These are phyloP conservation scores for Sugiyamaella floridensis DNA, from an alignment of 805 yeast genomes.

Conservation along the genomic window DNA sequence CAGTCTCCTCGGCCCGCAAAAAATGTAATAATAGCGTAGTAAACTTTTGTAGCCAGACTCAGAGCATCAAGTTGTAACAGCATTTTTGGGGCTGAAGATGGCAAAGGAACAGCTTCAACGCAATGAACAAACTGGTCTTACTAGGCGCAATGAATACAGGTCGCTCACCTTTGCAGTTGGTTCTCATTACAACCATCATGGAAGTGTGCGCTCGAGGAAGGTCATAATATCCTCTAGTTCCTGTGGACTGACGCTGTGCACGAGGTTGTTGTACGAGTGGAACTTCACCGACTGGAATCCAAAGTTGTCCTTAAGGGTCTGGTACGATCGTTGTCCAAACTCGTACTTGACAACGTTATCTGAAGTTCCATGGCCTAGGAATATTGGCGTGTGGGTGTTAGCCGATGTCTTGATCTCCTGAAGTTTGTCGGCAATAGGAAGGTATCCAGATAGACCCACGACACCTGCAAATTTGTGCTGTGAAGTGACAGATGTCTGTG, in stretches of 20 bases:
- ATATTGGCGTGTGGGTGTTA: constrained; percentile 64
- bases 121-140: no score
- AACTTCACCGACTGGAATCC: constrained; percentile 40
- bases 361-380: constrained; percentile 79
- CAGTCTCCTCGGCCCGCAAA: no score
- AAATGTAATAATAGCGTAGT: no score
- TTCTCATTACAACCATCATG: constrained; percentile 1
- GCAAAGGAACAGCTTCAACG: no score
- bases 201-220: constrained; percentile 37
- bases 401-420: constrained; percentile 21
- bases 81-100: no score
- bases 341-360: constrained; percentile 57
- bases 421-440: constrained; percentile 30
- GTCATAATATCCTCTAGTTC: constrained; percentile 53
- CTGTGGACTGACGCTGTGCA: constrained; percentile 59
- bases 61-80: no score
- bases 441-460: constrained; percentile 70
- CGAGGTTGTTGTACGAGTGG: constrained; percentile 56
- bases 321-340: constrained; percentile 37
- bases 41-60: no score
- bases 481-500: constrained; percentile 18
- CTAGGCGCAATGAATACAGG: no score
- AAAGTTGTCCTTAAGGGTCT: constrained; percentile 39
- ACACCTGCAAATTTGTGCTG: constrained; percentile 66
- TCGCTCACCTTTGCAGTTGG: no score